These are phyloP conservation scores for Yamadazyma siamensis DNA, from an alignment of 1,139 yeast species.

Conservation along the genomic window DNA sequence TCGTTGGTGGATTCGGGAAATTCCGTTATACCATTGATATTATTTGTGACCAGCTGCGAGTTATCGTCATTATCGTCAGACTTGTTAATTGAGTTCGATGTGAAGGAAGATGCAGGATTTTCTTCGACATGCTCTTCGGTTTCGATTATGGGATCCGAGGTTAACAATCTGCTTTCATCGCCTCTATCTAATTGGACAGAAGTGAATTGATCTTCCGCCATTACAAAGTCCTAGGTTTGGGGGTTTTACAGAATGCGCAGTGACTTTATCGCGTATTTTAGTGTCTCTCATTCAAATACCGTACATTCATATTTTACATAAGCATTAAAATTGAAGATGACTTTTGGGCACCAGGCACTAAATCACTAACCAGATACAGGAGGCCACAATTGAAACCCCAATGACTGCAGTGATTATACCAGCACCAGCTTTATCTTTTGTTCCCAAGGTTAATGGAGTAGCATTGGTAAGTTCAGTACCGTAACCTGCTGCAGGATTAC, in stretches of 20 bases:
- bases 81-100: slow-evolving; percentile 4
- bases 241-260: too few relatives aligned
- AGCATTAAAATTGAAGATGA: too few relatives aligned
- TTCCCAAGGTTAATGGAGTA: slow-evolving; percentile 47
- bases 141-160: slow-evolving; percentile 6
- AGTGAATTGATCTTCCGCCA: slow-evolving; percentile 50
- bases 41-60: neutral
- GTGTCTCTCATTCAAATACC: too few relatives aligned
- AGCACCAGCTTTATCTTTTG: slow-evolving; percentile 84
- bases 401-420: slow-evolving; percentile 78
- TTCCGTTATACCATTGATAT: neutral
- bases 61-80: neutral
- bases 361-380: slow-evolving; percentile 69
- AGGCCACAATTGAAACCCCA: slow-evolving; percentile 60
- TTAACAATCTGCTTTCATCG: slow-evolving; percentile 21
- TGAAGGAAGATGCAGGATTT: slow-evolving; percentile 14
- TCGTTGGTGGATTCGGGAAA: slow-evolving; percentile 1
- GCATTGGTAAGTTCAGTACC: slow-evolving; percentile 36
- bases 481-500: slow-evolving; percentile 60
- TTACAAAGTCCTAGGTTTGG: too few relatives aligned
- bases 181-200: slow-evolving; percentile 59
- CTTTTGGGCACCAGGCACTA: too few relatives aligned
- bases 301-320: too few relatives aligned
- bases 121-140: slow-evolving; percentile 10
- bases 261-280: too few relatives aligned